Evolutionary conservation across 805 yeast genomes (phyloP), one percentile per base, ranked within the genome.

Genomic region (Spathaspora sp.): DNA sequence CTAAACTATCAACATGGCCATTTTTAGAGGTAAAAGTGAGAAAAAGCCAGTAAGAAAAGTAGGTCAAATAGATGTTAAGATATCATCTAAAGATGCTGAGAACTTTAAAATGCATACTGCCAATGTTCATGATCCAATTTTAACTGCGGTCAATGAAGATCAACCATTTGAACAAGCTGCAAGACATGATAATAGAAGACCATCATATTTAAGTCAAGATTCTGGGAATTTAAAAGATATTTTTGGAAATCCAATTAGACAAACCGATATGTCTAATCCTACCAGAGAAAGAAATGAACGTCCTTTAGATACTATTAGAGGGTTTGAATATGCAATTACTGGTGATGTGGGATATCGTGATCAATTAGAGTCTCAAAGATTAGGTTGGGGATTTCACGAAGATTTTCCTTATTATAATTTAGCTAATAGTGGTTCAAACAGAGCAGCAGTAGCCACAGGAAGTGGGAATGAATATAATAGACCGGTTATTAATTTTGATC

Each of bases 261-360:
- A 82, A 56, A 88, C 96, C 7, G 99, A 94, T 66, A 77, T 87
- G 59, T 89, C 96, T 39, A 94, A 94, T 65, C 99, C 99, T 28
- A 85, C 97, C 6, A 81, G 99, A 62, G 72, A 87, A 18, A 82
- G 99, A 69, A 93, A 92, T 67, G 99, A 94, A 71, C 82, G 99
- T 62, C 99, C 99, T 3, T 74, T 94, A 61, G 99, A 96, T 68
- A 94, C 99, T 1, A 92, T 94, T 62, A 79, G 98, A 60, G 79
- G 89, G 5, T 94, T 94, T 69, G 98, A 94, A 74, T 94, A 86
- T 65, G 85, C 97, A 39, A 91, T 94, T 57, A 89, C 97, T 6
- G 97, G 97, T 49, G 99, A 94, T 68, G 72, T 78, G 52, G 69
- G 81, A 11, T 86, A 88, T 74, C 83, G 85, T 49, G 94, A 89